Percentiles rank a stretch among this genome's conserved stretches.
Evolutionary conservation across 1,139 yeast species (phyloP).

Genomic region (Kodamaea sp.): DNA sequence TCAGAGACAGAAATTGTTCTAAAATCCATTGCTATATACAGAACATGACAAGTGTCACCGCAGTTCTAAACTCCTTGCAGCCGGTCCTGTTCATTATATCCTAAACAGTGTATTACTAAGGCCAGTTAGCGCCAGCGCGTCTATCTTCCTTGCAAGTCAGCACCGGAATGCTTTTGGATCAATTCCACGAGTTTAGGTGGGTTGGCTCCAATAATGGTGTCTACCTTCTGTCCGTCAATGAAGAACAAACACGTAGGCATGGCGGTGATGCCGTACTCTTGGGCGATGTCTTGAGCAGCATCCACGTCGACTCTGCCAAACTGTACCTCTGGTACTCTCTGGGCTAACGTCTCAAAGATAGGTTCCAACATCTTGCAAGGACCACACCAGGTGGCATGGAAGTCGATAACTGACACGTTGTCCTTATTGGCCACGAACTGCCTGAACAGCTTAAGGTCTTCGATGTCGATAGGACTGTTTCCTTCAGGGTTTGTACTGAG

Average conservation of each 20-base stretch:
- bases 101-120: no score
- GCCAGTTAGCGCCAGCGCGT: no score
- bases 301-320: slow-evolving; percentile 44
- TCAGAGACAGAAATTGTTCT: no score
- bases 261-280: slow-evolving; percentile 32
- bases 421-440: slow-evolving; percentile 22
- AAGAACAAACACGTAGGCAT: slow-evolving; percentile 39
- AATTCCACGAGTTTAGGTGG: slow-evolving; percentile 28
- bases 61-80: no score
- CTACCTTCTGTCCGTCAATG: slow-evolving; percentile 35
- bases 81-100: no score
- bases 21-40: no score
- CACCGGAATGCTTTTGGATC: slow-evolving; percentile 22
- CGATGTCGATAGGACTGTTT: no score
- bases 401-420: slow-evolving; percentile 40
- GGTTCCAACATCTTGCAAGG: slow-evolving; percentile 49
- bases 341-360: slow-evolving; percentile 35
- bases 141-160: no score
- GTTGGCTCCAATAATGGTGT: slow-evolving; percentile 35
- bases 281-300: slow-evolving; percentile 30
- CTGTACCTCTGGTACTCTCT: slow-evolving; percentile 39
- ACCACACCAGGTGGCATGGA: slow-evolving; percentile 51
- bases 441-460: slow-evolving; percentile 21
- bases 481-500: slow-evolving; percentile 8
- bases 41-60: no score